Percentiles rank a stretch among this genome's conserved stretches.
phyloP scores from a whole-genome alignment of 2,329 filamentous ascomycete species.

The Ophiostoma himal-ulmi region DNA sequence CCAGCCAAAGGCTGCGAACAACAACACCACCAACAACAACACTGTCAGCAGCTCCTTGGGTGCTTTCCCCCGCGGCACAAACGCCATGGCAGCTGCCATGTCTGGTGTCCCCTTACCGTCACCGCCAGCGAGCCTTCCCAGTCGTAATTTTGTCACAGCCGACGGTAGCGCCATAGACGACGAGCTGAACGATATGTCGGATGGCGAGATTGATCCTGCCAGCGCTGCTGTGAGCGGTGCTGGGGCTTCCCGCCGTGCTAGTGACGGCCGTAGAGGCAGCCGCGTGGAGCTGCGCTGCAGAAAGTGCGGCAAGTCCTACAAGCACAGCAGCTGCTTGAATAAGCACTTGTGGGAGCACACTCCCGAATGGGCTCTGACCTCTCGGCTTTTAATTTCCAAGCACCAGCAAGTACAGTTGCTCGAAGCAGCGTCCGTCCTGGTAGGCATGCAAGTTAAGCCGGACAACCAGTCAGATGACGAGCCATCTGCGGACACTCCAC shows the following conservation, averaged over 20 bases:
- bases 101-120: slow-evolving; percentile 48
- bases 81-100: slow-evolving; percentile 23
- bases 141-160: slow-evolving; percentile 44
- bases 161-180: slow-evolving; percentile 62
- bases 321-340: slow-evolving; percentile 99
- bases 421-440: slow-evolving; percentile 91
- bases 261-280: slow-evolving; percentile 78
- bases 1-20: slow-evolving; percentile 54
- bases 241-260: slow-evolving; percentile 55
- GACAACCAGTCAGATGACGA: background rate
- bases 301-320: slow-evolving; percentile 99
- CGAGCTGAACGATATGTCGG: slow-evolving; percentile 59
- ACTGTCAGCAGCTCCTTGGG: slow-evolving; percentile 29
- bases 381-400: slow-evolving; percentile 97
- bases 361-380: slow-evolving; percentile 94
- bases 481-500: slow-evolving; percentile 43
- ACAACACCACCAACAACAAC: slow-evolving; percentile 37
- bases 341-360: slow-evolving; percentile 99
- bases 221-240: background rate
- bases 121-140: slow-evolving; percentile 63
- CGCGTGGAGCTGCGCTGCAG: slow-evolving; percentile 88
- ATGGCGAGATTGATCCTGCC: slow-evolving; percentile 37
- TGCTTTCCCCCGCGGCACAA: slow-evolving; percentile 6
- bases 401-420: slow-evolving; percentile 98
- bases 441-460: slow-evolving; percentile 67